Evolutionary conservation across 371 early-diverging fungal genomes (phyloP).

Genomic region (Mortierella sp.): DNA sequence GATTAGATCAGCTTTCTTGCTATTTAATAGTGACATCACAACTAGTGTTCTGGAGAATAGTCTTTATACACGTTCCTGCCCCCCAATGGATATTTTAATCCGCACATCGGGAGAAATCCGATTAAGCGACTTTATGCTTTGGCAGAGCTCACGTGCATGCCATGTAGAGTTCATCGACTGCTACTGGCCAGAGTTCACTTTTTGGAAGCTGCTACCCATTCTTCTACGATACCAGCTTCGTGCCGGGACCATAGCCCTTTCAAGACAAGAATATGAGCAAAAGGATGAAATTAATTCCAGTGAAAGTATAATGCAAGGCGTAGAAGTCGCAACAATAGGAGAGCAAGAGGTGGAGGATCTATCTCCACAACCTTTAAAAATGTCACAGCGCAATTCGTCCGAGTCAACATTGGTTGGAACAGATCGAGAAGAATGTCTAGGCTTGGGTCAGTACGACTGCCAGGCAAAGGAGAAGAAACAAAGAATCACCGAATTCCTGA

Average conservation of each 20-base stretch:
- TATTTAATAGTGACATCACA: constrained; percentile 69
- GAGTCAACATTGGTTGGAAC: constrained; percentile 18
- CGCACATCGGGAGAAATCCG: constrained; percentile 98
- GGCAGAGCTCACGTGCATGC: constrained; percentile 86
- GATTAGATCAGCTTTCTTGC: neutral
- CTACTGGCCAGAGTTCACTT: constrained; percentile 96
- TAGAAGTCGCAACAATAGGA: neutral
- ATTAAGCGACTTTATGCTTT: constrained; percentile 97
- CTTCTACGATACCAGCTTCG: constrained; percentile 84
- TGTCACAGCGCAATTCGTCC: constrained; percentile 18
- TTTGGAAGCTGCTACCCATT: constrained; percentile 87
- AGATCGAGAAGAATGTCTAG: constrained; percentile 1
- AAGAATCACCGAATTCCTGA: constrained; percentile 32
- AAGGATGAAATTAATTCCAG: constrained; percentile 7
- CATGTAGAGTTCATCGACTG: constrained; percentile 89
- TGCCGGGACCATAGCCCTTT: constrained; percentile 24
- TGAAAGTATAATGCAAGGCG: too few relatives aligned
- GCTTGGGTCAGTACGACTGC: neutral
- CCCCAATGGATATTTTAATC: constrained; percentile 94
- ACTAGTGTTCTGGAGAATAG: constrained; percentile 71
- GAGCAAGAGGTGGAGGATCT: neutral
- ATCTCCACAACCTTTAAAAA: neutral
- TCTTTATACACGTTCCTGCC: constrained; percentile 79
- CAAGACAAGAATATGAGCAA: constrained; percentile 12
- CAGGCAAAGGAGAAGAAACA: constrained; percentile 23